Conservation (phyloP, 2,329 filamentous ascomycete genomes). For the Neofusicoccum parvum region DNA sequence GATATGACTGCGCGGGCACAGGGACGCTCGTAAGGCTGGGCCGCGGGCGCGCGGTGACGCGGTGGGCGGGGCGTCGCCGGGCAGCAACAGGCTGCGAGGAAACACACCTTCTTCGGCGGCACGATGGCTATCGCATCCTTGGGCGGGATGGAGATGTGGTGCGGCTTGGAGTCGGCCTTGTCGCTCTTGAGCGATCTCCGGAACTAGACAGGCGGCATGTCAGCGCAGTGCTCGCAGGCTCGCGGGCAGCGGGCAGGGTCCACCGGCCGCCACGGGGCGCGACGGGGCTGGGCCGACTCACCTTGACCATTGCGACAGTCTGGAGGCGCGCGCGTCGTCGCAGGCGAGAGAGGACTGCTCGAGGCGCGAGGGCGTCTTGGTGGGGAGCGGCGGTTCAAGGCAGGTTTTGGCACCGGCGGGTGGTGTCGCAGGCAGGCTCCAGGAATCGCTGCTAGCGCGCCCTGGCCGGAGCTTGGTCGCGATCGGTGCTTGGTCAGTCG, state of each 20-base stretch:
- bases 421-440: conserved; percentile 13
- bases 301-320: conserved; percentile 30
- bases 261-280: conserved; percentile 19
- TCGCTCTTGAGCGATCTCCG: conserved; percentile 89
- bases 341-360: conserved; percentile 9
- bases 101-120: conserved; percentile 84
- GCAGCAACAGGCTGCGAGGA: conserved; percentile 24
- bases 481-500: conserved; percentile 4
- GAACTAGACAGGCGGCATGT: conserved; percentile 48
- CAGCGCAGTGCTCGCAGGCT: conserved; percentile 12
- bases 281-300: conserved; percentile 23
- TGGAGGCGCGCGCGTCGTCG: conserved; percentile 2
- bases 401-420: conserved; percentile 8
- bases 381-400: conserved; percentile 8
- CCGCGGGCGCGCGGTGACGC: conserved; percentile 17
- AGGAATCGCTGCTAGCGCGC: conserved; percentile 18
- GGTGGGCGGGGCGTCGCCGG: conserved; percentile 8
- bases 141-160: conserved; percentile 75
- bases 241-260: conserved; percentile 14
- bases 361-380: neutral
- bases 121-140: conserved; percentile 88
- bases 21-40: conserved; percentile 20
- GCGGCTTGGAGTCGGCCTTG: conserved; percentile 69
- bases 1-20: conserved; percentile 21
- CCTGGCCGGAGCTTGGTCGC: conserved; percentile 11